phyloP scores from a whole-genome alignment of 129 eudicot genomes.

The Smallanthus sonchifolius region DNA sequence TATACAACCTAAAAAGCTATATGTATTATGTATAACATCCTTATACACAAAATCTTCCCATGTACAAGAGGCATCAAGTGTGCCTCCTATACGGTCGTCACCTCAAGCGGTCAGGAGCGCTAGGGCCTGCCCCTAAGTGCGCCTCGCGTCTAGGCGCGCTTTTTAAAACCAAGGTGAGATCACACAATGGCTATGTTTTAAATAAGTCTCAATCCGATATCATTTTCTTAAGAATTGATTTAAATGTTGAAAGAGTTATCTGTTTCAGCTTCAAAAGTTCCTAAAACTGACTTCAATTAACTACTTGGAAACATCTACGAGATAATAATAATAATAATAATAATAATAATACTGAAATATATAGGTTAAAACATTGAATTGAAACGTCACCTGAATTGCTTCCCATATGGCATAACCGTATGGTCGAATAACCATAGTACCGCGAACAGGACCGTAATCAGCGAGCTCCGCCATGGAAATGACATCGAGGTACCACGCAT shows the following conservation, averaged over 20 bases:
- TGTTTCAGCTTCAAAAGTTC: background rate
- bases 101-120: no score
- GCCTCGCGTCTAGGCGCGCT: no score
- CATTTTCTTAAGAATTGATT: background rate
- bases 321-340: no score
- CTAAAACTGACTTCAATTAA: background rate
- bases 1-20: no score
- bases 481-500: constrained; percentile 89
- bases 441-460: constrained; percentile 98
- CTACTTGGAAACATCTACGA: background rate
- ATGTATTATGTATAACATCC: no score
- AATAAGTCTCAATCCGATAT: no score
- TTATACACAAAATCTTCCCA: no score
- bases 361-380: background rate
- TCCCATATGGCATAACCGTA: constrained; percentile 99
- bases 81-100: no score
- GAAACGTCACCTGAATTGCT: constrained; percentile 70
- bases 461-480: constrained; percentile 92
- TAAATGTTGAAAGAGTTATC: background rate
- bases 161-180: no score
- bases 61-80: no score
- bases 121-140: no score
- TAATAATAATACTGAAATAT: background rate
- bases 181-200: no score
- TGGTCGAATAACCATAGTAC: constrained; percentile 98